Evolutionary conservation across 2,329 filamentous ascomycete species (phyloP).

Genomic region (Chalara sp.): DNA sequence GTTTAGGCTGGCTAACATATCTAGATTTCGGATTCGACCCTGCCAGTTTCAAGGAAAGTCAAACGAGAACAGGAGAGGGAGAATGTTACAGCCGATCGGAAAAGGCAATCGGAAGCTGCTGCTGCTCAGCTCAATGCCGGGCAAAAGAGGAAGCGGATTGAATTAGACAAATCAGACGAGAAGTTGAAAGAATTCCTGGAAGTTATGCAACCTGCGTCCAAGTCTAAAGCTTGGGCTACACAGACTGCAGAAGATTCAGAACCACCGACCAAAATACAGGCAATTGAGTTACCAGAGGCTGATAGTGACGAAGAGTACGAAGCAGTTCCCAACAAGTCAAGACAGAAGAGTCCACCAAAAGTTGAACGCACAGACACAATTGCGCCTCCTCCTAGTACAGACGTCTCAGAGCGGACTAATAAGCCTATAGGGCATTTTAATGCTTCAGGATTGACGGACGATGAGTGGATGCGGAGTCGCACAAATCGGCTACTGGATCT

Average conservation of each 20-base stretch:
- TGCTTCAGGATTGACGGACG: conserved; percentile 36
- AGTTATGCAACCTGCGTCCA: conserved; percentile 66
- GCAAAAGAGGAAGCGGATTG: conserved; percentile 60
- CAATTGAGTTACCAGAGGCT: conserved; percentile 39
- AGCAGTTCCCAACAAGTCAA: conserved; percentile 48
- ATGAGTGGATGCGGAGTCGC: conserved; percentile 85
- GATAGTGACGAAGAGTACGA: conserved; percentile 76
- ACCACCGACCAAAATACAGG: conserved; percentile 33
- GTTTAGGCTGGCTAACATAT: conserved; percentile 7
- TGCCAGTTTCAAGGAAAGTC: conserved; percentile 31
- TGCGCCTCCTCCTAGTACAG: conserved; percentile 1
- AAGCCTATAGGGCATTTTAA: conserved; percentile 15
- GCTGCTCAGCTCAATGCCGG: conserved; percentile 31
- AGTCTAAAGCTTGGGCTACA: conserved; percentile 57
- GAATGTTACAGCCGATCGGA: conserved; percentile 16
- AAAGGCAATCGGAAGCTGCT: conserved; percentile 14
- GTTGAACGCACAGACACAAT: conserved; percentile 1
- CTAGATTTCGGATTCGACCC: conserved; percentile 29
- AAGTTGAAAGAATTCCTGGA: conserved; percentile 83
- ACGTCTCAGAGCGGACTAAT: conserved; percentile 11
- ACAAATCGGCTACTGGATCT: conserved; percentile 83
- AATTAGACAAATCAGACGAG: conserved; percentile 56
- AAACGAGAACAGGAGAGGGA: conserved; percentile 28
- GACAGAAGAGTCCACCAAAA: conserved; percentile 21
- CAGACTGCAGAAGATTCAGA: conserved; percentile 38